Conservation (phyloP, 1,284 basidiomycete species). For the Trichosporon sp. region DNA sequence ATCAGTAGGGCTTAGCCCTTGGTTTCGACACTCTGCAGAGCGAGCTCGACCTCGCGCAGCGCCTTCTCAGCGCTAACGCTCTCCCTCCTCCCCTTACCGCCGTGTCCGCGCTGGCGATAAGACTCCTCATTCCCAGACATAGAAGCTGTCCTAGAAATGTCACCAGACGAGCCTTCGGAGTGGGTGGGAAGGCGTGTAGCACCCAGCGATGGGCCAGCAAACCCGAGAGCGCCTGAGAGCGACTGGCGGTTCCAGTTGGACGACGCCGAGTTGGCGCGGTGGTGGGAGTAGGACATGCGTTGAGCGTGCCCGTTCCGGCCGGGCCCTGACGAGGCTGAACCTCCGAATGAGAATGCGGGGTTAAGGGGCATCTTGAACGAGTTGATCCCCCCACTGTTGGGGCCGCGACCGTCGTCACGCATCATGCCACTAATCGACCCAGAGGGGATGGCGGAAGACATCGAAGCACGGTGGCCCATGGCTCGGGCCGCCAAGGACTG, state of each 20-base stretch:
- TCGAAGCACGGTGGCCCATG: slow-evolving; percentile 50
- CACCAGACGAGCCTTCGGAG: slow-evolving; percentile 33
- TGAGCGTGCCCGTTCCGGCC: slow-evolving; percentile 25
- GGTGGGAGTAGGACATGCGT: slow-evolving; percentile 33
- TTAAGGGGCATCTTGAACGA: slow-evolving; percentile 43
- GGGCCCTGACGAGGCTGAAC: slow-evolving; percentile 22
- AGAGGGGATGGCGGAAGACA: slow-evolving; percentile 38
- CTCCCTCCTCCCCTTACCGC: slow-evolving; percentile 40
- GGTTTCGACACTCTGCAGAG: slow-evolving; percentile 61
- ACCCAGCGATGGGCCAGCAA: slow-evolving; percentile 31
- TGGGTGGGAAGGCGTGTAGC: slow-evolving; percentile 47
- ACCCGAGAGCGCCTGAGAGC: slow-evolving; percentile 38
- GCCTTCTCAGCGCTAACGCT: slow-evolving; percentile 63
- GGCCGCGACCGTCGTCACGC: slow-evolving; percentile 24
- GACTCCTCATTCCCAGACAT: slow-evolving; percentile 38
- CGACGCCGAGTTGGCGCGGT: slow-evolving; percentile 43
- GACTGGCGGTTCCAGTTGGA: slow-evolving; percentile 42
- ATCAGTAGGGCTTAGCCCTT: slow-evolving; percentile 27
- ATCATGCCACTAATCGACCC: slow-evolving; percentile 22
- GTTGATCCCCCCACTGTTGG: slow-evolving; percentile 28
- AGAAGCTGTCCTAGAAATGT: slow-evolving; percentile 22
- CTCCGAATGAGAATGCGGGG: slow-evolving; percentile 33
- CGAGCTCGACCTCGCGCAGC: slow-evolving; percentile 72
- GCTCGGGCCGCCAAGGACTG: slow-evolving; percentile 72
- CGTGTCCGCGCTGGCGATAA: slow-evolving; percentile 24